phyloP scores from a whole-genome alignment of 352 stramenopile genomes.

The Elongisporangium undulatum region DNA sequence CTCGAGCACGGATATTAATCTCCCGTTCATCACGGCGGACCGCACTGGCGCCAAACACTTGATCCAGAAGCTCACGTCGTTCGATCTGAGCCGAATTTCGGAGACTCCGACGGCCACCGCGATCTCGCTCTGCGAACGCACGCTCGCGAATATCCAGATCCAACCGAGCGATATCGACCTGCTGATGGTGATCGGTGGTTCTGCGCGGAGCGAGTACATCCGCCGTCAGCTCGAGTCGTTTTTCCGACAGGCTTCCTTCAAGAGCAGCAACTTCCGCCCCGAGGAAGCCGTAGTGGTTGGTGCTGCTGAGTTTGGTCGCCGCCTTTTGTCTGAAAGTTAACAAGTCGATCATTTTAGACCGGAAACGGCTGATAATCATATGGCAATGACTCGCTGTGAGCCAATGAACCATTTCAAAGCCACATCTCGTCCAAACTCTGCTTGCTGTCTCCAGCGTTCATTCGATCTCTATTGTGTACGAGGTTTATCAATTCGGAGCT shows the following conservation, averaged over 20 bases:
- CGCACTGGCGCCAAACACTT: conserved; percentile 64
- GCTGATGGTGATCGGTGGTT: conserved; percentile 57
- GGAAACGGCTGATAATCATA: too few species aligned
- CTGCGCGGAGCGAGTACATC: conserved; percentile 46
- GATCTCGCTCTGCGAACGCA: conserved; percentile 25
- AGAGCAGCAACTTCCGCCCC: conserved; percentile 39
- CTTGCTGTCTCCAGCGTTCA: too few species aligned
- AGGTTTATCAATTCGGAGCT: background rate
- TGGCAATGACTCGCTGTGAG: too few species aligned
- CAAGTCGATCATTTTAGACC: background rate
- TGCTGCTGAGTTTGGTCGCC: conserved; percentile 49
- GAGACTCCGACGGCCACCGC: conserved; percentile 30
- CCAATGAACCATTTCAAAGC: too few species aligned
- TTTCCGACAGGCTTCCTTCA: conserved; percentile 44
- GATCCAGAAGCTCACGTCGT: conserved; percentile 54
- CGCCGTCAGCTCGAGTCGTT: conserved; percentile 40
- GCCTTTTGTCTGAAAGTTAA: conserved; percentile 17
- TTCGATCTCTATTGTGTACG: background rate
- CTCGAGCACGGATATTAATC: conserved; percentile 54
- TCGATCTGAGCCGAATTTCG: conserved; percentile 42
- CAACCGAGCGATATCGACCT: conserved; percentile 32
- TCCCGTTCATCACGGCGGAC: conserved; percentile 77
- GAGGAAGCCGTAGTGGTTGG: conserved; percentile 62
- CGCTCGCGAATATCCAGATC: conserved; percentile 26
- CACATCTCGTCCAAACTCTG: too few species aligned